Evolutionary conservation across 345 rosid species (phyloP).

Genomic region (Microcos paniculata): DNA sequence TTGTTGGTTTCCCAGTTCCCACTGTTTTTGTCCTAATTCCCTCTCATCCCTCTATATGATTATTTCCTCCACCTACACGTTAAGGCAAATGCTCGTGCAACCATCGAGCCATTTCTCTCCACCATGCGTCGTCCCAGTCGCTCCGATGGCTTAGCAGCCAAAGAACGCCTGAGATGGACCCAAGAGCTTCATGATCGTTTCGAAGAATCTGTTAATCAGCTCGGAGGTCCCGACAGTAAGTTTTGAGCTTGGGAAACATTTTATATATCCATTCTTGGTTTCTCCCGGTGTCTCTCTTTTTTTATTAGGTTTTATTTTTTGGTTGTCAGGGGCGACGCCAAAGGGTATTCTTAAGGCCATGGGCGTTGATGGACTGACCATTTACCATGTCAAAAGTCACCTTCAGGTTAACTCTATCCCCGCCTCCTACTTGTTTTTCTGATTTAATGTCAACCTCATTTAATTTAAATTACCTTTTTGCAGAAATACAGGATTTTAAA

Average conservation of each 20-base stretch:
- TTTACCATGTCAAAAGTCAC: conserved; percentile 77
- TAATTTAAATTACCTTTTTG: neutral
- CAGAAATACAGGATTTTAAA: conserved; percentile 73
- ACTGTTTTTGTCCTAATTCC: conserved; percentile 8
- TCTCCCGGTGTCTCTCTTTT: neutral
- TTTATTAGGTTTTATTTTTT: no score
- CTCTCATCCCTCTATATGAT: conserved; percentile 16
- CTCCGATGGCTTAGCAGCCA: conserved; percentile 32
- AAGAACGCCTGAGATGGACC: conserved; percentile 52
- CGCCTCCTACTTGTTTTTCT: neutral
- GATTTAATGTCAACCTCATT: neutral
- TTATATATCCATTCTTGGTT: neutral
- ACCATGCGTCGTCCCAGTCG: conserved; percentile 20
- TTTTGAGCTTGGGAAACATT: neutral
- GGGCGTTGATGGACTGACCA: conserved; percentile 46
- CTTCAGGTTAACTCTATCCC: conserved; percentile 44
- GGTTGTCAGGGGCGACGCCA: conserved; percentile 57
- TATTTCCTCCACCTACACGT: neutral
- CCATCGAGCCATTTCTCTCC: neutral
- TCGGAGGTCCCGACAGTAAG: conserved; percentile 61
- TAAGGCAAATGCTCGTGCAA: conserved; percentile 9
- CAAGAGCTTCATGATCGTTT: conserved; percentile 50
- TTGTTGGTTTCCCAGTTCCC: neutral
- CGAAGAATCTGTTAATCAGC: conserved; percentile 47
- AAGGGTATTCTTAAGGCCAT: conserved; percentile 62